Evolutionary conservation across 1,284 basidiomycete genomes (phyloP).

Genomic region (Gomphus sp.): DNA sequence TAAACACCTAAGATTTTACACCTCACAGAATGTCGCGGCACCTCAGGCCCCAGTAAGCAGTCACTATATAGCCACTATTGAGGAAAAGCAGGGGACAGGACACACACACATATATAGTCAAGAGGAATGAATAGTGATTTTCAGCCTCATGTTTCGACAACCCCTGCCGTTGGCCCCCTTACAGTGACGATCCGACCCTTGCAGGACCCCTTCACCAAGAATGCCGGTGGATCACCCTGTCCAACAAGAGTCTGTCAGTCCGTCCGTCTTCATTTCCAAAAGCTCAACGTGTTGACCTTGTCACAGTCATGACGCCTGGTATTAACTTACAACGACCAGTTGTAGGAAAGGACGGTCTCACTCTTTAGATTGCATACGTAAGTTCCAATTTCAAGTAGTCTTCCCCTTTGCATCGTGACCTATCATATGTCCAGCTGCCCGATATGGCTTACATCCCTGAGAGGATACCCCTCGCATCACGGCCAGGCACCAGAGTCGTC

Average conservation of each 20-base stretch:
- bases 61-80: too few relatives aligned
- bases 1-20: too few relatives aligned
- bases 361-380: background rate
- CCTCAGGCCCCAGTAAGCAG: too few relatives aligned
- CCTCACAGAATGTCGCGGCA: too few relatives aligned
- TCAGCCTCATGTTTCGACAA: background rate
- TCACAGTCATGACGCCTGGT: slow-evolving; percentile 57
- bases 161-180: slow-evolving; percentile 24
- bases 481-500: too few relatives aligned
- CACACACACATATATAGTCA: too few relatives aligned
- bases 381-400: too few relatives aligned
- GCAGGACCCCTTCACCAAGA: slow-evolving; percentile 32
- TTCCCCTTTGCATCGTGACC: too few relatives aligned
- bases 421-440: too few relatives aligned
- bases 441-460: too few relatives aligned
- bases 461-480: too few relatives aligned
- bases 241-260: slow-evolving; percentile 49
- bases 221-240: slow-evolving; percentile 54
- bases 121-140: background rate
- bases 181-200: slow-evolving; percentile 39
- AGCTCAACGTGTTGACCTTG: slow-evolving; percentile 15
- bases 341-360: background rate
- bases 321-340: background rate
- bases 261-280: slow-evolving; percentile 11
- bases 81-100: too few relatives aligned